A percentile compares a stretch with the other conserved stretches of the same genome.
phyloP scores from a whole-genome alignment of 2,329 filamentous ascomycete species.

The Fusarium begoniae region DNA sequence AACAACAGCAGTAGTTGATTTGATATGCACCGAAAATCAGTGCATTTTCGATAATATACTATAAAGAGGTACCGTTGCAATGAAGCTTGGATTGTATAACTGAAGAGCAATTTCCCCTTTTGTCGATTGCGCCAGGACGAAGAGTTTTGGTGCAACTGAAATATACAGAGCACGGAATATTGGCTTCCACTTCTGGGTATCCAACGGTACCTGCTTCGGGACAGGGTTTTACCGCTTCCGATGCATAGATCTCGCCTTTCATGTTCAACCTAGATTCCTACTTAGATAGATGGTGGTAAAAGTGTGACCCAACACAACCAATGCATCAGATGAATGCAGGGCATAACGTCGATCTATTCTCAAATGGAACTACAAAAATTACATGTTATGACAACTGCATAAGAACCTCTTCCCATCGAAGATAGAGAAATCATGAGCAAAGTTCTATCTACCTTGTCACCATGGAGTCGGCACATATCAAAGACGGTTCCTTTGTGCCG shows the following conservation, averaged over 20 bases:
- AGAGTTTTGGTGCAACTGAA: conserved; percentile 26
- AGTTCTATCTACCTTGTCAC: not conserved
- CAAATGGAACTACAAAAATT: not conserved
- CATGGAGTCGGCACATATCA: conserved; percentile 31
- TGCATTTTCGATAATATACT: not conserved
- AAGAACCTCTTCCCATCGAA: not conserved
- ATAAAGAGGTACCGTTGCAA: not conserved
- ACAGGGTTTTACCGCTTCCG: conserved; percentile 40
- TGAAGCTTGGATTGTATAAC: not conserved
- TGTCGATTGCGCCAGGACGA: conserved; percentile 21
- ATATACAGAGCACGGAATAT: not conserved
- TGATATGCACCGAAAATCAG: not conserved
- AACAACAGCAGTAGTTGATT: not conserved
- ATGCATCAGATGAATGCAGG: conserved; percentile 1
- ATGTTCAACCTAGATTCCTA: not conserved
- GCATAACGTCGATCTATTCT: conserved; percentile 13
- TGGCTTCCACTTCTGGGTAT: not conserved
- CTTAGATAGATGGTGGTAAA: not conserved
- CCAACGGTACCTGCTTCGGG: conserved; percentile 30
- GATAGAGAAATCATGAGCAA: conserved; percentile 19
- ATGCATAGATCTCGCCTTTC: not conserved
- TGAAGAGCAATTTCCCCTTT: conserved; percentile 6
- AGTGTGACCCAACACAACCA: not conserved
- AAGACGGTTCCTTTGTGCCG: not conserved
- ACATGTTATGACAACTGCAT: not conserved